These are phyloP conservation scores for Porphyrellus cyaneotinctus DNA, from an alignment of 768 basidiomycete genomes.

Conservation along the genomic window DNA sequence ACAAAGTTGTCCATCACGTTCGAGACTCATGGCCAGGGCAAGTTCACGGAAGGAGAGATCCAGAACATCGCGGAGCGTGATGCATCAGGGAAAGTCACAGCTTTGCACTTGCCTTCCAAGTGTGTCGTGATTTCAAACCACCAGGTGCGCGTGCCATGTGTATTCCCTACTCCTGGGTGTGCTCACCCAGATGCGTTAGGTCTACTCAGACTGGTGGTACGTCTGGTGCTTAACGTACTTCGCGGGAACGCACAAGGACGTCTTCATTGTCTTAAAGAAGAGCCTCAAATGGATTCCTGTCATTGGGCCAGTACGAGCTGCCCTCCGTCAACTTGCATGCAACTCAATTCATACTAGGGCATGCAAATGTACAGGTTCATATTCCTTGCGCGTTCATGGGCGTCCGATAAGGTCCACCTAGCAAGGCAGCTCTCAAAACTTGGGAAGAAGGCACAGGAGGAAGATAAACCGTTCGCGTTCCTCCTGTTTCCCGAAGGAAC, in stretches of 20 bases:
- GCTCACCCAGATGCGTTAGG: slow-evolving; percentile 35
- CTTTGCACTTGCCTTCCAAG: slow-evolving; percentile 70
- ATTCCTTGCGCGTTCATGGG: slow-evolving; percentile 90
- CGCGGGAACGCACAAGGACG: slow-evolving; percentile 59
- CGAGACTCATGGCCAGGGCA: slow-evolving; percentile 63
- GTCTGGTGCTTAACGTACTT: slow-evolving; percentile 81
- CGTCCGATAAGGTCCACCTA: slow-evolving; percentile 70
- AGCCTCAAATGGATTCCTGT: slow-evolving; percentile 83
- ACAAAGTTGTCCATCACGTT: slow-evolving; percentile 70
- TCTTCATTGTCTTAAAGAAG: slow-evolving; percentile 92
- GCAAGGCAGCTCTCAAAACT: slow-evolving; percentile 62
- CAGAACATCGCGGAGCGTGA: slow-evolving; percentile 55
- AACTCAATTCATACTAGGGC: slow-evolving; percentile 42
- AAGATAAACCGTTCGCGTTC: slow-evolving; percentile 71
- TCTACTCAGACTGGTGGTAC: slow-evolving; percentile 86
- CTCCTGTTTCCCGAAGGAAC: slow-evolving; percentile 96
- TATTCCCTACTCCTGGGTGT: not conserved
- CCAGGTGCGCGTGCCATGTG: slow-evolving; percentile 50
- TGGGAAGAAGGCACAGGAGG: slow-evolving; percentile 62
- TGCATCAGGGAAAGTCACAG: slow-evolving; percentile 49
- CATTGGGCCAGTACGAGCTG: slow-evolving; percentile 71
- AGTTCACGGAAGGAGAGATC: slow-evolving; percentile 57
- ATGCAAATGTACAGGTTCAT: slow-evolving; percentile 97
- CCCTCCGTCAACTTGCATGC: not conserved
- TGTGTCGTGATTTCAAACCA: slow-evolving; percentile 90